Evolutionary conservation across 2,329 filamentous ascomycete genomes (phyloP), one percentile per base, ranked within the genome.

Genomic region (Fusarium longipes): DNA sequence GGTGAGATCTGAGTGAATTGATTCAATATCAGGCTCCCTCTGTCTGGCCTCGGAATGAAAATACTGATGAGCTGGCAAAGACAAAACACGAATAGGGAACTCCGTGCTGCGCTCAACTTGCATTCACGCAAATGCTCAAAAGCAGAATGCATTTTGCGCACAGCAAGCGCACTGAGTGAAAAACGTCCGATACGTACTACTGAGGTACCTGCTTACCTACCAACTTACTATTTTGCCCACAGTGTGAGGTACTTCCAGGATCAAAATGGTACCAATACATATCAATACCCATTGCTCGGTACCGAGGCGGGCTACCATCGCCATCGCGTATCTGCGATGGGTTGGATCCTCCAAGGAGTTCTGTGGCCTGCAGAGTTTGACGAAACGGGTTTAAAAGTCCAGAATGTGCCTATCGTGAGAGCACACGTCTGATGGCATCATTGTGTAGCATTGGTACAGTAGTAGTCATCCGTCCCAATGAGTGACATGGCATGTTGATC

Each of bases 301-400:
- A 70, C 57, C 62, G 50, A 70, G 58, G 45, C 57, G 36, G 54
- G 32, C 39, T 35, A 18, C 43, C 51, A 67, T 67, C 70, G 70
- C 72, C 70, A 72, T 72, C 59, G 56, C 68, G 70, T 67, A 70
- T 43, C 45, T 59, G 61, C 52, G 52, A 66, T 29, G 36, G 33
- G 55, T 65, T 39, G 35, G 56, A 33, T 43, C 62, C 43, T 22
- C 35, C 55, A 18, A 48, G 50, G 22, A 48, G 50, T 48, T 51
- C 38, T 48, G 12, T 27, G 27, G 27, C 22, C 22, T 68, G 58
- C 59, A 64, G 32, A 36, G 58, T 63, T 44, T 40, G 55, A 57
- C 65, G 24, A 49, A 56, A 62, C 47, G 51, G 54, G 59, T 35
- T 47, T 43, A 12, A 36, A 22, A 44, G 55, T 47, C 39, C 11